Evolutionary conservation across 306 rosid genomes (phyloP), one percentile per base, ranked within the genome.

Genomic region (Quercus bicolor): DNA sequence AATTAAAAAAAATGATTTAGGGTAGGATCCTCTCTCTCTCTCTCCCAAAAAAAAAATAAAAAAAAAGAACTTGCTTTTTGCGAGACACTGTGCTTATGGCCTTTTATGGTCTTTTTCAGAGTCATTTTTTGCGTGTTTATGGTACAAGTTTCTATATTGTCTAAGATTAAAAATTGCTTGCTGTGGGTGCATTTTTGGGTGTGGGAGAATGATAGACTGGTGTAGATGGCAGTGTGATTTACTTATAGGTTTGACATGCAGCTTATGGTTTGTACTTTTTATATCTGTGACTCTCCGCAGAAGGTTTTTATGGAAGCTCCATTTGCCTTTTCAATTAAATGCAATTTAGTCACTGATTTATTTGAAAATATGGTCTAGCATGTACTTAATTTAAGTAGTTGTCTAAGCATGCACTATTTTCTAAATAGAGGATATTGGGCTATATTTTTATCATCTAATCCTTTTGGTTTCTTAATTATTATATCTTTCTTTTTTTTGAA

Each of bases 221-320:
- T 15, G n/a, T 15, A 15, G 40, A 62, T 59, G 20, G 20, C 20
- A 14, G 43, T 68, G 52, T 64, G 7, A 26, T 66, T 2, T 68
- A 24, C 43, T 12, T 31, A 16, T 48, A 69, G 70, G 56, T 68
- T 59, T 48, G 45, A 34, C 56, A 7, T 84, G 70, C 56, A n/a
- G 55, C 5, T 54, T 62, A 29, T 28, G 34, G 43, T 40, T 79
- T 79, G 71, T 66, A 26, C 59, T 54, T 57, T 40, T 70, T 81
- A 48, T 48, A 48, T 48, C 53, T 73, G 54, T 40, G 28, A 40
- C 48, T 31, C 68, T 24, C 55, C 43, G n/a, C n/a, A 18, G 52
- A 15, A 68, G 45, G n/a, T n/a, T 68, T 34, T 4, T 33, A 66
- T 66, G 51, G 48, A 20, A 66, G 71, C 24, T 66, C 71, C 13